phyloP scores from a whole-genome alignment of 2,329 filamentous ascomycete genomes.

The Calonectria naviculata region DNA sequence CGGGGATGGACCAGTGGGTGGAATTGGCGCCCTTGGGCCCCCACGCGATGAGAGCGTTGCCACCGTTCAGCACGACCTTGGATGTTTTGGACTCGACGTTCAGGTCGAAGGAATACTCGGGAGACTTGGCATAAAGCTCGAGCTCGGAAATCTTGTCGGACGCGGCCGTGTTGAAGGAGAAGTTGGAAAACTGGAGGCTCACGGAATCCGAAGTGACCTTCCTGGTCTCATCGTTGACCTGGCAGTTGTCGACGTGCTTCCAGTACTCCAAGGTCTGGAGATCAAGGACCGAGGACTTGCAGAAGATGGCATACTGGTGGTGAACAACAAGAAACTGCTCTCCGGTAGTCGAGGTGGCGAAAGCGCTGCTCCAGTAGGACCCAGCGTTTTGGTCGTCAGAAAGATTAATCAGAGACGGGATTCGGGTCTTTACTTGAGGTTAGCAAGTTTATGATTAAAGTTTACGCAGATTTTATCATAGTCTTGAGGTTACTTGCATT shows the following conservation, averaged over 20 bases:
- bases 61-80: slow-evolving; percentile 2
- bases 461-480: too few species aligned
- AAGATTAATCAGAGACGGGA: neutral
- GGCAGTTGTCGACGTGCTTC: slow-evolving; percentile 2
- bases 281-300: slow-evolving; percentile 8
- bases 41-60: slow-evolving; percentile 8
- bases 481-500: neutral
- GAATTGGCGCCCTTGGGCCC: neutral
- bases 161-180: neutral
- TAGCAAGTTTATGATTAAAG: neutral
- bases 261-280: neutral
- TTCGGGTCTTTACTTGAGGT: neutral
- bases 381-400: slow-evolving; percentile 11
- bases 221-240: neutral
- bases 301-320: neutral
- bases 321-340: slow-evolving; percentile 14
- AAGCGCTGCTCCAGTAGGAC: slow-evolving; percentile 10
- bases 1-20: slow-evolving; percentile 13
- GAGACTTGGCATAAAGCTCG: neutral
- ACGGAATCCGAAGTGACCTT: neutral
- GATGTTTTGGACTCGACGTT: neutral
- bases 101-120: neutral
- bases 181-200: slow-evolving; percentile 6
- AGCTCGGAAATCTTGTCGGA: slow-evolving; percentile 11
- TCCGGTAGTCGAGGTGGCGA: slow-evolving; percentile 2